These are phyloP conservation scores for Coccomyxa sp. DNA, from an alignment of 139 green algal genomes.

Conservation along the genomic window DNA sequence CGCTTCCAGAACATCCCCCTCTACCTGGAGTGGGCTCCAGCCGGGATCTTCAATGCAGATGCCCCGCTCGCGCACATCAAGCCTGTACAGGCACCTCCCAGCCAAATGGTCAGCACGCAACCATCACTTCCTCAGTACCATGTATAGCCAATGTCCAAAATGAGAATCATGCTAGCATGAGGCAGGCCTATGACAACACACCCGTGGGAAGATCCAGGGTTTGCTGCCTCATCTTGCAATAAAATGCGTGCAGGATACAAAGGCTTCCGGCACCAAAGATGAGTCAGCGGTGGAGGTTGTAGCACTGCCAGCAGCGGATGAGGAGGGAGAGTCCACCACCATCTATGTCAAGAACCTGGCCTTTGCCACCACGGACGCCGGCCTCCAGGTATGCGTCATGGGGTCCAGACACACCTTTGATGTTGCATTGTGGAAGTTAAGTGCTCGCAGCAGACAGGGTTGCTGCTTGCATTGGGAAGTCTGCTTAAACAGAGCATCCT, in stretches of 20 bases:
- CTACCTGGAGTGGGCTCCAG: conserved; percentile 97
- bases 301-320: conserved; percentile 3
- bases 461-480: neutral
- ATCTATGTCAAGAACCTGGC: conserved; percentile 97
- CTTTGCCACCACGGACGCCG: conserved; percentile 74
- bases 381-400: conserved; percentile 31
- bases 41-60: conserved; percentile 63
- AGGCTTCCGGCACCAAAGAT: no score
- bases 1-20: conserved; percentile 91
- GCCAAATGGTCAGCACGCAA: no score
- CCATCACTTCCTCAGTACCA: no score
- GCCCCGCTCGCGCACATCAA: no score
- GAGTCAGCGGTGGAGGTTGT: conserved; percentile 5
- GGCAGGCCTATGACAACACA: no score
- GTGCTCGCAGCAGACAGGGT: neutral
- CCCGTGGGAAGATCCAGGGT: no score
- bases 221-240: no score
- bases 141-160: no score
- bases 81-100: no score
- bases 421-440: neutral
- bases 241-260: no score
- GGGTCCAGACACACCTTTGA: no score
- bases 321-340: conserved; percentile 21
- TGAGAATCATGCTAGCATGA: no score
- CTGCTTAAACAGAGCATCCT: neutral